Base-by-base conservation (phyloP, 768 basidiomycete genomes). In the Lactarius sanguifluus region DNA sequence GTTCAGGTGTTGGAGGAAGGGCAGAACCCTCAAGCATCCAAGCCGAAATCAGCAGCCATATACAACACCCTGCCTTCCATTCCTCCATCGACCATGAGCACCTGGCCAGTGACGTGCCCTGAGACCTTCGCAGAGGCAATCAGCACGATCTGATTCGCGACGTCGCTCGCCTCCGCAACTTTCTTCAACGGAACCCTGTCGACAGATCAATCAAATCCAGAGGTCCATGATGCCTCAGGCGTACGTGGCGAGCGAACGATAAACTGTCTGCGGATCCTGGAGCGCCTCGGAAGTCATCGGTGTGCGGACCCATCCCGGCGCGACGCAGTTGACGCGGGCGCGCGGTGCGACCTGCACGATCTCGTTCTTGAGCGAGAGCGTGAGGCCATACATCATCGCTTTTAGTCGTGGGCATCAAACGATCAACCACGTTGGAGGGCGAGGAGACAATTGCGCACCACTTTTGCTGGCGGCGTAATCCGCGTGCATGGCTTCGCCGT, bases 311-410 rank as follows among this genome's bases (percentile, higher is more conserved):
- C 86, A 90, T 5, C 89, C 89, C 5, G 90, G 90, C 0, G 82
- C 86, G 20, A 92, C 80, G 55, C 80, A 79, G 69, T 91, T 91
- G 3, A 91, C 89, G n/a, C 90, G 80, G 0, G 83, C 91, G 62
- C 75, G 80, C 0, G 89, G 87, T 0, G 89, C 90, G 65, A 91
- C 83, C 75, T 85, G 84, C 55, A 92, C 90, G 62, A 91, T 90
- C 76, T 92, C 90, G 73, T 91, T 92, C 77, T 92, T 91, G 69
- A 91, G 79, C 6, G 85, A 79, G 71, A 86, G 76, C 5, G 83
- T 84, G 40, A 91, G 72, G 1, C 89, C 91, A 68, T 89, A 87
- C 89, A 90, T 90, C 79, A 89, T 81, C 5, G 84, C 88, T 88
- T 23, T 20, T 9, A 1, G 25, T 13, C 10, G 50, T 12, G 1